phyloP scores from a whole-genome alignment of 495 filamentous ascomycete genomes.

The Neurospora sp. region DNA sequence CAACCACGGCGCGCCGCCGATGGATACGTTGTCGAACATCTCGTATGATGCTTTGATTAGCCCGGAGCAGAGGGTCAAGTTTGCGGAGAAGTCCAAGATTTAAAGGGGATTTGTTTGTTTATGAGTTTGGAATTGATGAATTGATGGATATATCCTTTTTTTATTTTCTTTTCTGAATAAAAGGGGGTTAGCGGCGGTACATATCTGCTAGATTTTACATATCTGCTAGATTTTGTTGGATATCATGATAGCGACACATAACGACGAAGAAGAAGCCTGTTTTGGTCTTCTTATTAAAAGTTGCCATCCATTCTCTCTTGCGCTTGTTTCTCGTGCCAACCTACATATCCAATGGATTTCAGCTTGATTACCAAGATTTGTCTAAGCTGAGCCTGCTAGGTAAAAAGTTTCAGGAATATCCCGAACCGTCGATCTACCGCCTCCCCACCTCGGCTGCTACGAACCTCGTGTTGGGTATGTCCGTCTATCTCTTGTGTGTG shows the following conservation, averaged over 20 bases:
- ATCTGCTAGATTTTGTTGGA: background rate
- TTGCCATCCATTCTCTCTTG: background rate
- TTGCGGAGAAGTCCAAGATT: constrained; percentile 1
- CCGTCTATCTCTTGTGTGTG: background rate
- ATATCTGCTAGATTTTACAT: background rate
- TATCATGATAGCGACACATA: background rate
- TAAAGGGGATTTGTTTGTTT: background rate
- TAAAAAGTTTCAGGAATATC: background rate
- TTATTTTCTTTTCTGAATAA: background rate
- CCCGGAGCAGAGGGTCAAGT: constrained; percentile 28
- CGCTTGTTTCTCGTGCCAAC: background rate
- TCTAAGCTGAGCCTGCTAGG: background rate
- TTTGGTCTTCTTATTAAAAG: background rate
- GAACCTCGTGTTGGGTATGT: background rate
- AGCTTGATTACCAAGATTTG: background rate
- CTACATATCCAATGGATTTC: background rate
- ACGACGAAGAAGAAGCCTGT: background rate
- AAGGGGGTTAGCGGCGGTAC: background rate
- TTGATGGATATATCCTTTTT: background rate
- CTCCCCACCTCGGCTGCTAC: background rate
- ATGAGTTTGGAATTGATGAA: background rate
- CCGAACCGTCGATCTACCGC: background rate
- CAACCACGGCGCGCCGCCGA: constrained; percentile 57
- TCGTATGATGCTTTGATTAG: constrained; percentile 35
- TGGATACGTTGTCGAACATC: constrained; percentile 48